Conservation (phyloP, 352 stramenopile genomes). For the Phytophthora melonis region DNA sequence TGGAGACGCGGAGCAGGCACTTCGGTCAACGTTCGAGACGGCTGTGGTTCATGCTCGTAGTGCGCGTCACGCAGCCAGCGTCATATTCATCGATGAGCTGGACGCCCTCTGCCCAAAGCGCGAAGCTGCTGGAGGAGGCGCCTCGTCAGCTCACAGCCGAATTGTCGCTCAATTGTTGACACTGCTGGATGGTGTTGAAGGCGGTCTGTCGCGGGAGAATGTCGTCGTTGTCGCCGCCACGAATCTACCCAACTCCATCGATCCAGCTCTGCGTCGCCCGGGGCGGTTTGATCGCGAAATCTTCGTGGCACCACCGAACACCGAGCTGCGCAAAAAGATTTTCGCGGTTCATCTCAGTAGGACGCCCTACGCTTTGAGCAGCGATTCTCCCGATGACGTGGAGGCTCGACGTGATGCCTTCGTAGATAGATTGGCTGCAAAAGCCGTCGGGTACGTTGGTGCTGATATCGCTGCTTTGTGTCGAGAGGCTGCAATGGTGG, state of each 20-base stretch:
- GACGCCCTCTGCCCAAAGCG: constrained; percentile 96
- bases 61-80: constrained; percentile 46
- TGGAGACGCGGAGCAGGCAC: constrained; percentile 71
- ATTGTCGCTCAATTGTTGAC: constrained; percentile 97
- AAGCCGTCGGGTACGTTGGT: constrained; percentile 80
- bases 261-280: constrained; percentile 75
- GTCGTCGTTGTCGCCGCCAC: constrained; percentile 96
- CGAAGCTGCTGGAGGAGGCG: constrained; percentile 54
- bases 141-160: constrained; percentile 59
- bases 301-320: constrained; percentile 61
- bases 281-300: constrained; percentile 88
- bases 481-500: constrained; percentile 74
- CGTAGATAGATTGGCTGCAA: constrained; percentile 48
- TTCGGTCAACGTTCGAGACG: constrained; percentile 67
- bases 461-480: constrained; percentile 84
- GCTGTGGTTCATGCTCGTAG: constrained; percentile 44
- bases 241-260: constrained; percentile 95
- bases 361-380: constrained; percentile 49
- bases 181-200: constrained; percentile 94
- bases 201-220: constrained; percentile 59
- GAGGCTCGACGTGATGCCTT: constrained; percentile 40
- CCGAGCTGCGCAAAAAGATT: constrained; percentile 59
- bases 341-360: constrained; percentile 66
- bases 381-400: constrained; percentile 9
- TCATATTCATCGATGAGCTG: constrained; percentile 97